Evolutionary conservation across 2,329 filamentous ascomycete species (phyloP).

Genomic region (Tolypocladium sp.): DNA sequence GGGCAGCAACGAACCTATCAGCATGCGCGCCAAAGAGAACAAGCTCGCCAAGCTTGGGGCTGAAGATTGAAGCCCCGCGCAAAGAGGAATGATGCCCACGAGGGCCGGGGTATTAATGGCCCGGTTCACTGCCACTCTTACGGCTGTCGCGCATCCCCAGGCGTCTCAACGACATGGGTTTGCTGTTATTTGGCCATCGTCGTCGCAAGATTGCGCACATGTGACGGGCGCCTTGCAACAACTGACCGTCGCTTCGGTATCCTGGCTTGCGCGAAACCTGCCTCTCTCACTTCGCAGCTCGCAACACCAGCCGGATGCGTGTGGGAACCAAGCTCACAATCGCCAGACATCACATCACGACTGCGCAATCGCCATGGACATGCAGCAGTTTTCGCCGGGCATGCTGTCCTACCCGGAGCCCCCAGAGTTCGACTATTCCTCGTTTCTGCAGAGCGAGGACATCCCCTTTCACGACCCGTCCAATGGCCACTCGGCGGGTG

Average conservation of each 20-base stretch:
- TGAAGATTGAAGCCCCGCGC: background rate
- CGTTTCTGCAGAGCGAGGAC: conserved; percentile 24
- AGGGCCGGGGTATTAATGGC: conserved; percentile 19
- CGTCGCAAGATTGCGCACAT: background rate
- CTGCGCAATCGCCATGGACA: conserved; percentile 14
- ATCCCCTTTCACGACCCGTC: conserved; percentile 12
- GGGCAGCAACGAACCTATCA: background rate
- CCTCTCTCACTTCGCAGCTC: background rate
- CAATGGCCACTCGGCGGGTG: conserved; percentile 1
- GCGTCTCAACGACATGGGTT: background rate
- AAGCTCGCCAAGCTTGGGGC: background rate
- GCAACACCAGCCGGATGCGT: background rate
- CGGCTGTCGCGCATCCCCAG: background rate
- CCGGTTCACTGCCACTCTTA: conserved; percentile 15
- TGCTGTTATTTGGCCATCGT: background rate
- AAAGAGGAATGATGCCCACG: background rate
- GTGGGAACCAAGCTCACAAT: background rate
- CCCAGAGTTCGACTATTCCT: conserved; percentile 28
- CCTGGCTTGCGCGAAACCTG: too few relatives aligned
- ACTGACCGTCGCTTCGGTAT: background rate
- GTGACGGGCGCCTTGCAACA: background rate
- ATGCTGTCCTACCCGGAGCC: conserved; percentile 20
- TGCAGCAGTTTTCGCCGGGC: conserved; percentile 14
- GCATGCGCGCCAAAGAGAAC: background rate
- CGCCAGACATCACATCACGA: background rate